Evolutionary conservation across 2,329 filamentous ascomycete species (phyloP).

Genomic region (Dothidotthia symphoricarpi): DNA sequence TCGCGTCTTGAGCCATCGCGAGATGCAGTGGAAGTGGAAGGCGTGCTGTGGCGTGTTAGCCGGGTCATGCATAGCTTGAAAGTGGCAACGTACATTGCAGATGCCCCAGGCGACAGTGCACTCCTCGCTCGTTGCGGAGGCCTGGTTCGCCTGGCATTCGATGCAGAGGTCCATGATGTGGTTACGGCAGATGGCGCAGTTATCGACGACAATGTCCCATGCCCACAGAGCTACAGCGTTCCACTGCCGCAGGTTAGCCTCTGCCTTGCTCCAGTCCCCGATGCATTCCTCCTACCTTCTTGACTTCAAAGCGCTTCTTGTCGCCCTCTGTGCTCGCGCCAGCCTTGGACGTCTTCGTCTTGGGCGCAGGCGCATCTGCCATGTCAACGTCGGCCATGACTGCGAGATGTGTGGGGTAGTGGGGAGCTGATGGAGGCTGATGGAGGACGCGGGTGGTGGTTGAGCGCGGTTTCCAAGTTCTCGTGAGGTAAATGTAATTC

Average conservation of each 20-base stretch:
- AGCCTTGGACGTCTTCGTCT: conserved; percentile 54
- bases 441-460: conserved; percentile 1
- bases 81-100: conserved; percentile 75
- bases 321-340: conserved; percentile 57
- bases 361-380: conserved; percentile 70
- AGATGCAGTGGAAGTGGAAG: conserved; percentile 99
- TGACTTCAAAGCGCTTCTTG: conserved; percentile 97
- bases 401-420: conserved; percentile 9
- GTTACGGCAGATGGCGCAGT: conserved; percentile 98
- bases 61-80: neutral
- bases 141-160: conserved; percentile 98
- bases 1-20: conserved; percentile 97
- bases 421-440: conserved; percentile 1
- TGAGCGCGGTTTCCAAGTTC: neutral
- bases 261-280: conserved; percentile 5
- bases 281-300: conserved; percentile 68
- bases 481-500: too few species aligned
- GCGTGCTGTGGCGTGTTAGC: conserved; percentile 69
- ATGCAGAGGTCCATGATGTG: conserved; percentile 99
- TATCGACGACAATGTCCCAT: conserved; percentile 99
- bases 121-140: conserved; percentile 93
- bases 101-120: conserved; percentile 99
- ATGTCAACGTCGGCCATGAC: conserved; percentile 95
- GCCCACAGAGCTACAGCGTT: conserved; percentile 98
- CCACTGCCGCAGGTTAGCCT: conserved; percentile 64